Conservation (phyloP, 768 basidiomycete species). For the Leccinum pellstonianum region DNA sequence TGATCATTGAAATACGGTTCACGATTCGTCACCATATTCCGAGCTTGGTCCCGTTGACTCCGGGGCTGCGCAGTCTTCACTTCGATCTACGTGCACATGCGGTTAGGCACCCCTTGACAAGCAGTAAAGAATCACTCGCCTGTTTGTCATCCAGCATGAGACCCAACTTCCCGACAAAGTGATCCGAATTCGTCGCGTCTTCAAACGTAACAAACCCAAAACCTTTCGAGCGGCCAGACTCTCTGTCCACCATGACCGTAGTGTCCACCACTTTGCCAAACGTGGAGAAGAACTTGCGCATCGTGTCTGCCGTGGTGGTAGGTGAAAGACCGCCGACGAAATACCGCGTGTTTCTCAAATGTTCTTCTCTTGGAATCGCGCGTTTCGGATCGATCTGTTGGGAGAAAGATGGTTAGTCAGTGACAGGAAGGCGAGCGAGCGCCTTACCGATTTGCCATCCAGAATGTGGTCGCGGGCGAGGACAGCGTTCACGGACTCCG, state of each 20-base stretch:
- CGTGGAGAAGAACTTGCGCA: conserved; percentile 66
- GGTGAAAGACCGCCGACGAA: conserved; percentile 79
- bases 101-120: neutral
- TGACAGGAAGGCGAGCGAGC: neutral
- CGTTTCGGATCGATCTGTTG: conserved; percentile 83
- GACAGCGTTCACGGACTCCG: conserved; percentile 61
- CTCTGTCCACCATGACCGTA: conserved; percentile 83
- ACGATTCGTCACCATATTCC: conserved; percentile 29
- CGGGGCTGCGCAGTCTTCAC: conserved; percentile 80
- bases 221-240: conserved; percentile 72
- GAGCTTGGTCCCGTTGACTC: conserved; percentile 56
- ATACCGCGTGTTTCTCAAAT: conserved; percentile 70
- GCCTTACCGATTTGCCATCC: conserved; percentile 74
- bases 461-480: conserved; percentile 65
- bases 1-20: conserved; percentile 36
- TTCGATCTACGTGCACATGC: conserved; percentile 56
- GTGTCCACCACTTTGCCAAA: conserved; percentile 83
- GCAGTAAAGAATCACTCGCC: conserved; percentile 39
- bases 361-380: conserved; percentile 82
- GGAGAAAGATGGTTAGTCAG: neutral
- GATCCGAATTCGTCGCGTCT: conserved; percentile 59
- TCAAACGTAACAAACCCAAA: conserved; percentile 87
- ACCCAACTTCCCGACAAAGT: conserved; percentile 64
- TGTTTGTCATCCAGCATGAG: conserved; percentile 75
- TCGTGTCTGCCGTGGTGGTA: conserved; percentile 63